Base-by-base conservation (phyloP, 2,329 filamentous ascomycete species). In the Xylaria polymorpha region DNA sequence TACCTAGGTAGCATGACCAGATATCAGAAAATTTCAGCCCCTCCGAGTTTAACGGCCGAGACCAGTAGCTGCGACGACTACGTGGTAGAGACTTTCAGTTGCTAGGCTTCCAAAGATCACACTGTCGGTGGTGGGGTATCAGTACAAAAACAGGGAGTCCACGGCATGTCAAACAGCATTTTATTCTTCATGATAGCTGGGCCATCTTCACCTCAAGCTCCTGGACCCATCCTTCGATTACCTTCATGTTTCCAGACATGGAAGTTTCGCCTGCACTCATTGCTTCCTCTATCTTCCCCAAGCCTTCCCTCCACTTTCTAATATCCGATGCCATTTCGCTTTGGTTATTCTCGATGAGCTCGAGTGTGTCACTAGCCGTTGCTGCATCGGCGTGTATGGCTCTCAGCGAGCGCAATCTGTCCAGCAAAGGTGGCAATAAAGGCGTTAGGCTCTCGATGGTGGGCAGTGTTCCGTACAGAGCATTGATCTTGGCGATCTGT, bases 221-320 rank as follows among this genome's bases (percentile, higher is more conserved):
- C 80, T 92, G 93, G 4, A 98, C 93, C 94, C 94, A 98, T 48
- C 88, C 89, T 73, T 95, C 92, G 70, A 98, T 91, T n/a, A 92
- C 87, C 75, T 91, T 90, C 80, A 94, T 90, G 80, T 99, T 99
- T 60, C 86, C 88, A 72, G 88, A 88, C 83, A 97, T 91, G 4
- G 89, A 86, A 35, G 84, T 83, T 77, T 92, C 91, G 4, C 91
- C 90, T 68, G 91, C 87, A 70, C 85, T 85, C 76, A 98, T 89
- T 32, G 91, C 90, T 64, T 84, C 83, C 80, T 98, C 94, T 22
- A 98, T 88, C 77, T 91, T 92, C 70, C 90, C 88, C 18, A 98
- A 80, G 0, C 94, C 93, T 66, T 92, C 91, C 70, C 90, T 88
- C 96, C 96, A 98, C 78, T 92, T 90, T 80, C 90, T 90, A 67